These are phyloP conservation scores for Phytophthora agathidicida DNA, from an alignment of 352 stramenopile genomes.

Conservation along the genomic window DNA sequence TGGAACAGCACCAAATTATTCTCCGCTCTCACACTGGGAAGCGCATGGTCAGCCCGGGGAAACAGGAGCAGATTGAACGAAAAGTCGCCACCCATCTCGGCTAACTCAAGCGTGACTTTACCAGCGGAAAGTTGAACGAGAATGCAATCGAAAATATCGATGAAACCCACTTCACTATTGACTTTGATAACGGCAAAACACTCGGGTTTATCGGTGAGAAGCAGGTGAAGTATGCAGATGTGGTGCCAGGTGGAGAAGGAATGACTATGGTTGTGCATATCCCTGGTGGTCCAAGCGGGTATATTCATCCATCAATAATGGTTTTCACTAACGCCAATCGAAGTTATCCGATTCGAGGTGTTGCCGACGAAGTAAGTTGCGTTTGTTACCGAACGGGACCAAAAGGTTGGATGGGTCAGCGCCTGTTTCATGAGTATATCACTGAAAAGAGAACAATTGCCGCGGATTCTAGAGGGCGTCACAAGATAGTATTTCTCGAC, in stretches of 20 bases:
- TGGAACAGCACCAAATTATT: constrained; percentile 16
- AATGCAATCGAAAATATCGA: constrained; percentile 33
- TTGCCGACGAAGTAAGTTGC: not conserved
- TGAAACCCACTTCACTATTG: constrained; percentile 35
- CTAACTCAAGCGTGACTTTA: constrained; percentile 21
- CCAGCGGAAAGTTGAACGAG: constrained; percentile 15
- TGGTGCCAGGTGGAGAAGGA: constrained; percentile 27
- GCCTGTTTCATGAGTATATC: constrained; percentile 22
- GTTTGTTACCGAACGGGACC: too few species aligned
- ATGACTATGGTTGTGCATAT: constrained; percentile 40
- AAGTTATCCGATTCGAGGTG: too few species aligned
- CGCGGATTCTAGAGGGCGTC: constrained; percentile 5
- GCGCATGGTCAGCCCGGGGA: constrained; percentile 4
- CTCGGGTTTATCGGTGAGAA: constrained; percentile 17
- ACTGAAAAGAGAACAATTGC: constrained; percentile 7
- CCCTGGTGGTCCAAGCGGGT: constrained; percentile 11
- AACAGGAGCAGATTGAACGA: constrained; percentile 17
- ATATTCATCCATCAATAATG: too few species aligned
- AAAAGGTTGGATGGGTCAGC: too few species aligned
- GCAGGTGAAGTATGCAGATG: constrained; percentile 31
- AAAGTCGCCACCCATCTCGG: constrained; percentile 16
- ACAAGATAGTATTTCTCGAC: constrained; percentile 23
- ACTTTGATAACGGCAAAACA: constrained; percentile 24
- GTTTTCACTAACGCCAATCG: too few species aligned
- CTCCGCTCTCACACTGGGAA: constrained; percentile 1